A percentile compares a stretch with the other conserved stretches of the same genome.
Conservation (phyloP, 2,329 filamentous ascomycete genomes). For the Akanthomyces muscarius region DNA sequence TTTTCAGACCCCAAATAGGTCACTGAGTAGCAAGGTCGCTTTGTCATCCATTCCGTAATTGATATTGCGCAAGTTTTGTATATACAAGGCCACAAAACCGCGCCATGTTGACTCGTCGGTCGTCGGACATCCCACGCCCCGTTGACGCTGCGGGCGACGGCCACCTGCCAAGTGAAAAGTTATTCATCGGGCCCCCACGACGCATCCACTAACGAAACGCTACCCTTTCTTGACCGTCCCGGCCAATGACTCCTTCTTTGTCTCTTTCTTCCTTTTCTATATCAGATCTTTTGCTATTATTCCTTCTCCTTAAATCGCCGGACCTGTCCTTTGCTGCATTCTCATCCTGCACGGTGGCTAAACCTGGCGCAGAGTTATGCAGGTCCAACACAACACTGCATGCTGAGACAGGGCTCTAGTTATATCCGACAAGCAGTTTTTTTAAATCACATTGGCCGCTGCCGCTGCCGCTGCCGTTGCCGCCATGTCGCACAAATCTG, state of each 20-base stretch:
- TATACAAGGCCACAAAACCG: no score
- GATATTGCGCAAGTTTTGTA: no score
- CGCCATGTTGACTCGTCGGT: not conserved
- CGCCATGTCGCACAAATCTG: conserved; percentile 5
- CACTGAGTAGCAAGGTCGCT: no score
- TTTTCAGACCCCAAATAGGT: not conserved
- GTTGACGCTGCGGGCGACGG: not conserved
- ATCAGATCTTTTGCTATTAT: not conserved
- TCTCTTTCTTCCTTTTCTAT: not conserved
- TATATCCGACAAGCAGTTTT: not conserved
- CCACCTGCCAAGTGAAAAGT: conserved; percentile 2
- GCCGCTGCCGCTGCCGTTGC: not conserved
- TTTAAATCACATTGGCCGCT: not conserved
- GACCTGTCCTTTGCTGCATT: not conserved
- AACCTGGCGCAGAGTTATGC: not conserved
- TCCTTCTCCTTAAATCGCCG: not conserved
- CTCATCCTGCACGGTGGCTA: not conserved
- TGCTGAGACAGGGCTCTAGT: not conserved
- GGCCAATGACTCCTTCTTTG: not conserved
- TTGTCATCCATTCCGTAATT: no score
- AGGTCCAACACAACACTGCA: not conserved
- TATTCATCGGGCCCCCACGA: conserved; percentile 2
- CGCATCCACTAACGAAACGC: not conserved
- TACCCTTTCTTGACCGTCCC: not conserved
- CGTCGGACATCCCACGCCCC: conserved; percentile 4